Evolutionary conservation across 1,284 basidiomycete genomes (phyloP).

Genomic region (Malassezia caprae): DNA sequence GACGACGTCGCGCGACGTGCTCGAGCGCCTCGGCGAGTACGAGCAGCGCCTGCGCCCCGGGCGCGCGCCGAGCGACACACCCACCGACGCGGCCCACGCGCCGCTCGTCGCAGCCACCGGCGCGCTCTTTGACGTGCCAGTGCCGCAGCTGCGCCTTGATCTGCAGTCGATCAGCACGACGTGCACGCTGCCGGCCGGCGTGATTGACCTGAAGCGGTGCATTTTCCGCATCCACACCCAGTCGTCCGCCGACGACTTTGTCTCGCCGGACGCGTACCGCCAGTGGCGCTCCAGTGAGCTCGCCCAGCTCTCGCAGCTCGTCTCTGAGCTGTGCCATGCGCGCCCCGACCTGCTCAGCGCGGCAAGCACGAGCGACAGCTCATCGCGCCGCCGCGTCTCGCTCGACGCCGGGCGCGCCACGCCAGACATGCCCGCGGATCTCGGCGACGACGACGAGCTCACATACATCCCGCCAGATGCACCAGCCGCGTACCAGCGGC

Average conservation of each 20-base stretch:
- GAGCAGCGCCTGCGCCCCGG: constrained; percentile 1
- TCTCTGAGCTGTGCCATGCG: constrained; percentile 73
- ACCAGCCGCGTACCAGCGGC: constrained; percentile 67
- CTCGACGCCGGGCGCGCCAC: background rate
- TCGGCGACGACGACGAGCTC: constrained; percentile 50
- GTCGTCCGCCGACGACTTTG: constrained; percentile 75
- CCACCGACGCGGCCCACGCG: constrained; percentile 19
- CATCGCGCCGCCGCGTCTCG: background rate
- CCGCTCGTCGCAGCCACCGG: constrained; percentile 56
- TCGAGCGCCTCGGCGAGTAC: constrained; percentile 59
- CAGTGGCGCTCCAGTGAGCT: constrained; percentile 78
- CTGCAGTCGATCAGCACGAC: constrained; percentile 60
- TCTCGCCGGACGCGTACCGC: constrained; percentile 65
- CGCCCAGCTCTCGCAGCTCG: constrained; percentile 70
- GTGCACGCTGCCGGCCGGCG: constrained; percentile 58
- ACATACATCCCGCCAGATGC: constrained; percentile 85
- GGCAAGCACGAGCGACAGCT: constrained; percentile 24
- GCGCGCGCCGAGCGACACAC: constrained; percentile 1
- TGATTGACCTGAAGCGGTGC: constrained; percentile 59
- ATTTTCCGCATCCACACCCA: constrained; percentile 82
- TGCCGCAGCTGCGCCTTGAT: constrained; percentile 62
- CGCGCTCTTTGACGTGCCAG: constrained; percentile 63
- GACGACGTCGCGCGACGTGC: constrained; percentile 62
- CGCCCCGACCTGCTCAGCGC: constrained; percentile 80
- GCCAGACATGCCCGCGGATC: background rate